phyloP scores from a whole-genome alignment of 2,329 filamentous ascomycete genomes.

The Bipolaris bicolor region DNA sequence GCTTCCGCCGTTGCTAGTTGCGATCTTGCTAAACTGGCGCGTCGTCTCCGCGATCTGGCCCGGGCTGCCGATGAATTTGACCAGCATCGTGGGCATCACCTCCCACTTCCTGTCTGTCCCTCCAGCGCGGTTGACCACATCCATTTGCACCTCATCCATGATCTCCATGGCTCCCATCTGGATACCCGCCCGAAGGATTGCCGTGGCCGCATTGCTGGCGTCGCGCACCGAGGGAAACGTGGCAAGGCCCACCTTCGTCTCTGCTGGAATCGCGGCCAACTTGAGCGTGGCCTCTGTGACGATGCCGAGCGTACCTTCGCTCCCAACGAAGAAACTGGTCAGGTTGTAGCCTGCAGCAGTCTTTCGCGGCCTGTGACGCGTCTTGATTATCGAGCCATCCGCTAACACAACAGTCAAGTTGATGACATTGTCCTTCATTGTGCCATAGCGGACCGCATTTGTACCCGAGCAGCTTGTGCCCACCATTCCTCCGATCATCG shows the following conservation, averaged over 20 bases:
- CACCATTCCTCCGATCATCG: constrained; percentile 90
- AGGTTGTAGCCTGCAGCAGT: constrained; percentile 91
- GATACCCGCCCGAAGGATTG: constrained; percentile 79
- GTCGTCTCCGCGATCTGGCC: constrained; percentile 65
- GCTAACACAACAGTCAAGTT: constrained; percentile 86
- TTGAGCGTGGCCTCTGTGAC: constrained; percentile 92
- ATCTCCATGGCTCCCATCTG: constrained; percentile 92
- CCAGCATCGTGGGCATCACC: constrained; percentile 73
- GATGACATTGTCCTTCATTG: constrained; percentile 93
- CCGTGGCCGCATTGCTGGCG: constrained; percentile 79
- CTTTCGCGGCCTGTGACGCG: constrained; percentile 84
- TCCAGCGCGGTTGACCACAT: constrained; percentile 70
- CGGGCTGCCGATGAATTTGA: constrained; percentile 73
- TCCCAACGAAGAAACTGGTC: constrained; percentile 86
- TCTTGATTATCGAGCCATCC: constrained; percentile 89
- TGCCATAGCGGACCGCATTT: constrained; percentile 90
- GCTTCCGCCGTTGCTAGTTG: constrained; percentile 67
- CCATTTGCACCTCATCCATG: constrained; percentile 89
- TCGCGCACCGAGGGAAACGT: constrained; percentile 69
- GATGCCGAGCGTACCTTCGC: constrained; percentile 87
- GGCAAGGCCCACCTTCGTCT: constrained; percentile 77
- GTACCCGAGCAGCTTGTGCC: constrained; percentile 82
- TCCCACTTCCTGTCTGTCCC: constrained; percentile 69
- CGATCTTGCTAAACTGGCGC: constrained; percentile 67
- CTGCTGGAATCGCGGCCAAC: constrained; percentile 79